These are phyloP conservation scores for Phytophthora cajani DNA, from an alignment of 352 stramenopile species.

Conservation along the genomic window DNA sequence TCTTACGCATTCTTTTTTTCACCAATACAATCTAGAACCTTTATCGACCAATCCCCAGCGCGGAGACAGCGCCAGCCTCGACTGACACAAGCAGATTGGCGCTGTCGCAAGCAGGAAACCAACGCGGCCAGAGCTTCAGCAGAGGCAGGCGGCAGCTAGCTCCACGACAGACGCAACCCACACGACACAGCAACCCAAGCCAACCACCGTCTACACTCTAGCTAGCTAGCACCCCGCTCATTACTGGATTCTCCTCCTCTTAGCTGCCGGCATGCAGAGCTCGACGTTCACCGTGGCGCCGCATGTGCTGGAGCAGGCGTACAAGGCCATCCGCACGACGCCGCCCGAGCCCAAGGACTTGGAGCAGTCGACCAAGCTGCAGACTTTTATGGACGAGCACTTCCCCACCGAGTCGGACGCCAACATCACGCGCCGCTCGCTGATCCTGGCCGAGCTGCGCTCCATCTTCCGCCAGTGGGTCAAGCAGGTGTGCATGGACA, in stretches of 20 bases:
- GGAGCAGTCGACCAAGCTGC: constrained; percentile 83
- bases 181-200: too few species aligned
- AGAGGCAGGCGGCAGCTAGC: too few species aligned
- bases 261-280: constrained; percentile 55
- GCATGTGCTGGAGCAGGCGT: constrained; percentile 87
- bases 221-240: too few species aligned
- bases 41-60: not conserved
- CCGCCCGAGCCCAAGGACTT: constrained; percentile 83
- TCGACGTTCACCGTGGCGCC: constrained; percentile 70
- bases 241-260: too few species aligned
- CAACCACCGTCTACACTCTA: too few species aligned
- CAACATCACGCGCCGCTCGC: constrained; percentile 87
- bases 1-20: not conserved
- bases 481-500: constrained; percentile 83
- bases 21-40: too few species aligned
- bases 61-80: constrained; percentile 19
- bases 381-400: constrained; percentile 81
- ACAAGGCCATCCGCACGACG: constrained; percentile 90
- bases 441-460: constrained; percentile 86
- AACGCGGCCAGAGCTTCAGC: not conserved
- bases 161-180: too few species aligned
- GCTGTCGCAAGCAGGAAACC: constrained; percentile 15
- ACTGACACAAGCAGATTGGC: constrained; percentile 27
- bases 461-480: constrained; percentile 89
- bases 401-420: constrained; percentile 79